Percentiles rank a stretch among this genome's conserved stretches.
Evolutionary conservation across 768 basidiomycete species (phyloP).

Genomic region (Rubroboletus satanas): DNA sequence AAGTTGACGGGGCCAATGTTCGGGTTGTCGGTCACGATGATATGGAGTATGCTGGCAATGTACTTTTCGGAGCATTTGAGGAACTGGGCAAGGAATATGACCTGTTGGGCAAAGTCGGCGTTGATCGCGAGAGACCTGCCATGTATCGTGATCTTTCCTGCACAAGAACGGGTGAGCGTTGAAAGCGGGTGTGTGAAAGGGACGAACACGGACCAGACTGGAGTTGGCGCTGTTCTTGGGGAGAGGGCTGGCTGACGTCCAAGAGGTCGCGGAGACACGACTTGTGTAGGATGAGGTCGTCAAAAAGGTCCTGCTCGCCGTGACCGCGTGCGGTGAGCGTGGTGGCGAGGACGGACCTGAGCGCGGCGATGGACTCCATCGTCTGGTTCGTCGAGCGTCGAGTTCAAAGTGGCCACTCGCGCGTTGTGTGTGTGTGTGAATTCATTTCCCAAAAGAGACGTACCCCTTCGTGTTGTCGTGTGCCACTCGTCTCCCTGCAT

Average conservation of each 20-base stretch:
- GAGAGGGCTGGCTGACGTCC: constrained; percentile 58
- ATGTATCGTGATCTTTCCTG: constrained; percentile 65
- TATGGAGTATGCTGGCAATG: constrained; percentile 63
- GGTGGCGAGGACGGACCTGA: constrained; percentile 50
- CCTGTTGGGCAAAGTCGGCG: constrained; percentile 73
- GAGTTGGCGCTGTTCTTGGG: constrained; percentile 66
- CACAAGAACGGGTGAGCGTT: background rate
- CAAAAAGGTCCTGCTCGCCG: constrained; percentile 72
- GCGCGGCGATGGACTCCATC: constrained; percentile 58
- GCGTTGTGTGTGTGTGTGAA: background rate
- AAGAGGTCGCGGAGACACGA: constrained; percentile 58
- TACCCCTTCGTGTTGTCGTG: background rate
- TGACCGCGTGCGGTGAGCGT: constrained; percentile 45
- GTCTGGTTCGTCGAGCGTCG: background rate
- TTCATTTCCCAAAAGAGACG: background rate
- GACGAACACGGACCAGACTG: constrained; percentile 49
- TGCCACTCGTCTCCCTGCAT: no score
- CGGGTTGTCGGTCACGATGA: constrained; percentile 59
- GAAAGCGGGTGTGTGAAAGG: background rate
- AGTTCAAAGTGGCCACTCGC: background rate
- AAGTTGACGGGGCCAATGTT: constrained; percentile 55
- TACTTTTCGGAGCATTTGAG: constrained; percentile 82
- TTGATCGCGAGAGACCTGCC: constrained; percentile 71
- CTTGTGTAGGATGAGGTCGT: constrained; percentile 67
- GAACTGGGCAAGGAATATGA: constrained; percentile 73